Evolutionary conservation across 1,139 yeast genomes (phyloP).

Genomic region (Suhomyces panamericanus): DNA sequence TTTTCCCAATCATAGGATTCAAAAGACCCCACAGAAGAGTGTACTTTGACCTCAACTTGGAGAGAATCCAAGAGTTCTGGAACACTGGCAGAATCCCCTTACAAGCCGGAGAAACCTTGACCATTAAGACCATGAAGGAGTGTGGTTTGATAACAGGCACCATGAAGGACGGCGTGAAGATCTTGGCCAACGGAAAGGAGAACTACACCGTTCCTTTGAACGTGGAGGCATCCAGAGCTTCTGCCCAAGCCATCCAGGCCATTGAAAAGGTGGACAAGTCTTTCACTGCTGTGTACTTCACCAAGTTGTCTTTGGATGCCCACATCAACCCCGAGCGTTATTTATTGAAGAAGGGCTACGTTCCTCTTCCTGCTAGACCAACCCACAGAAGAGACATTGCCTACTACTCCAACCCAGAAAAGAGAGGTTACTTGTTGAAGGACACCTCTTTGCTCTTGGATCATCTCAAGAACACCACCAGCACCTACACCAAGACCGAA

Average conservation of each 20-base stretch:
- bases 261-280: conserved; percentile 74
- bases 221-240: conserved; percentile 82
- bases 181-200: conserved; percentile 69
- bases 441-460: conserved; percentile 42
- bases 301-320: conserved; percentile 65
- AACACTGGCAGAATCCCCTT: conserved; percentile 69
- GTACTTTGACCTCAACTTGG: conserved; percentile 55
- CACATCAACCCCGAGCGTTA: conserved; percentile 76
- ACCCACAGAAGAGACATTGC: conserved; percentile 77
- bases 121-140: conserved; percentile 63
- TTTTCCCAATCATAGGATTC: conserved; percentile 92
- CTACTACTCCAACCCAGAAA: conserved; percentile 69
- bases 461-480: conserved; percentile 24
- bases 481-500: conserved; percentile 18
- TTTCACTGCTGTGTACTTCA: conserved; percentile 72
- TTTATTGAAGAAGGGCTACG: conserved; percentile 65
- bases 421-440: conserved; percentile 71
- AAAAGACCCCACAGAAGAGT: conserved; percentile 55
- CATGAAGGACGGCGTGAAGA: conserved; percentile 76
- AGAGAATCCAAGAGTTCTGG: conserved; percentile 61
- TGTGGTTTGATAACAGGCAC: conserved; percentile 72
- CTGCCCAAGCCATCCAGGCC: conserved; percentile 66
- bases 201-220: conserved; percentile 59
- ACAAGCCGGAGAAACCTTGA: conserved; percentile 61
- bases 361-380: conserved; percentile 88